Evolutionary conservation across 352 stramenopile species (phyloP).

Genomic region (Peronospora tabacina): DNA sequence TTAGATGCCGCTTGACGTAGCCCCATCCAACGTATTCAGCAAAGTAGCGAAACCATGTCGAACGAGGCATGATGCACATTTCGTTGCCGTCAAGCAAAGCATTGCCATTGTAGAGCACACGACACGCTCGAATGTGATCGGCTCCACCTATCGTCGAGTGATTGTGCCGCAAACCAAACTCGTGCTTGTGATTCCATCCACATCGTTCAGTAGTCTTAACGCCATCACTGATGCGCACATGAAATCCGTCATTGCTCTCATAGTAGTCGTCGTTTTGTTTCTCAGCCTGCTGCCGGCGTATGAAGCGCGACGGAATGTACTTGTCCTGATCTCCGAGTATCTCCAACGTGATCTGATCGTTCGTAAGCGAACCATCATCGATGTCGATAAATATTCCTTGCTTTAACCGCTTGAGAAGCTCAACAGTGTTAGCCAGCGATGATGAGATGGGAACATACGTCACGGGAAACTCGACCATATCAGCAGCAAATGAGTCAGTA

Average conservation of each 20-base stretch:
- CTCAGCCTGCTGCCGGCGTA: constrained; percentile 12
- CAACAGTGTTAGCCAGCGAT: constrained; percentile 39
- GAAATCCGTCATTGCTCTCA: constrained; percentile 23
- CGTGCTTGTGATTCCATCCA: constrained; percentile 8
- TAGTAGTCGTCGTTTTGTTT: constrained; percentile 6
- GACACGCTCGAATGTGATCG: constrained; percentile 58
- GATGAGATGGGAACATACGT: constrained; percentile 66
- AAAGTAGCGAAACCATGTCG: constrained; percentile 57
- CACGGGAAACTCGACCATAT: constrained; percentile 53
- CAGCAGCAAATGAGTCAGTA: constrained; percentile 31
- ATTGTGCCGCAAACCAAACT: constrained; percentile 50
- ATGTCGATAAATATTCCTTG: constrained; percentile 57
- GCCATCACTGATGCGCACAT: constrained; percentile 40
- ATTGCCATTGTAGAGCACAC: constrained; percentile 69
- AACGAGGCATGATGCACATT: constrained; percentile 45
- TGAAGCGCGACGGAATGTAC: constrained; percentile 43
- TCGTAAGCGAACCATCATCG: constrained; percentile 69
- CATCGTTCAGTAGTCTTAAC: constrained; percentile 19
- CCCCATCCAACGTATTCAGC: constrained; percentile 43
- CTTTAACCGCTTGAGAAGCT: constrained; percentile 44
- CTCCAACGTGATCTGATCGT: constrained; percentile 70
- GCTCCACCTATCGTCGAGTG: constrained; percentile 38
- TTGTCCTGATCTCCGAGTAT: constrained; percentile 53
- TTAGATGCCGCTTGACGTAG: constrained; percentile 35
- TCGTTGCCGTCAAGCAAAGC: constrained; percentile 62